Conservation (phyloP, 805 yeast genomes). For the Kluyveromyces aestuarii region DNA sequence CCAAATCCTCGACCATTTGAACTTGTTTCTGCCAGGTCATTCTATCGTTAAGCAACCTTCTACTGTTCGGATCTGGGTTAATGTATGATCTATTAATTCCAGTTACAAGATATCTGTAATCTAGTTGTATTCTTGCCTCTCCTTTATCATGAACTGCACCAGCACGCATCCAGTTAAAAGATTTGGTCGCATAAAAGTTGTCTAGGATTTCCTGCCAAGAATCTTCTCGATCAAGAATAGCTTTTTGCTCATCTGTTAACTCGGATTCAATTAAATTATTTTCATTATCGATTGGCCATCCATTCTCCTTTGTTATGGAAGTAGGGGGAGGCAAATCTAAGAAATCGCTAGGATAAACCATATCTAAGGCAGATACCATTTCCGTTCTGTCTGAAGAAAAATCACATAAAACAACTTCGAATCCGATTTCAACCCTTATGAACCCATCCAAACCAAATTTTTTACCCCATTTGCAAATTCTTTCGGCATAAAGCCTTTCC, state of each 20-base stretch:
- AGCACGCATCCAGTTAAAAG: slow-evolving; percentile 37
- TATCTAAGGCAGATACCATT: slow-evolving; percentile 37
- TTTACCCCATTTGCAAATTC: slow-evolving; percentile 47
- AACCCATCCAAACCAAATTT: slow-evolving; percentile 49
- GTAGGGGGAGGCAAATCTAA: slow-evolving; percentile 32
- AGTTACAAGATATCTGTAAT: slow-evolving; percentile 44
- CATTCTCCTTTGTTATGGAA: slow-evolving; percentile 15
- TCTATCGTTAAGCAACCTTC: slow-evolving; percentile 31
- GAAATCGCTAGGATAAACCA: slow-evolving; percentile 30
- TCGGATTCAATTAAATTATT: slow-evolving; percentile 14
- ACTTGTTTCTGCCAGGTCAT: slow-evolving; percentile 28
- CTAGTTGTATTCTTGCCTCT: slow-evolving; percentile 41
- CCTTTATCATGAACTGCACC: slow-evolving; percentile 40
- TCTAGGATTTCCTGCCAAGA: slow-evolving; percentile 10
- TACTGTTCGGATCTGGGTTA: slow-evolving; percentile 38
- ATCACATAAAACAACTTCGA: slow-evolving; percentile 53
- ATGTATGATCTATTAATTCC: slow-evolving; percentile 43
- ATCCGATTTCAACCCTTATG: slow-evolving; percentile 51
- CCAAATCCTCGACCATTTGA: slow-evolving; percentile 31
- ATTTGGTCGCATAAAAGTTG: slow-evolving; percentile 11
- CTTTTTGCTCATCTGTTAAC: slow-evolving; percentile 15
- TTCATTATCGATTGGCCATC: slow-evolving; percentile 24
- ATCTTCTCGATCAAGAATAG: slow-evolving; percentile 18
- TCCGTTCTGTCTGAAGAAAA: slow-evolving; percentile 38
- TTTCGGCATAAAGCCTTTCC: slow-evolving; percentile 40